Base-by-base conservation (phyloP, 129 eudicot species). In the Cynara cardunculus region DNA sequence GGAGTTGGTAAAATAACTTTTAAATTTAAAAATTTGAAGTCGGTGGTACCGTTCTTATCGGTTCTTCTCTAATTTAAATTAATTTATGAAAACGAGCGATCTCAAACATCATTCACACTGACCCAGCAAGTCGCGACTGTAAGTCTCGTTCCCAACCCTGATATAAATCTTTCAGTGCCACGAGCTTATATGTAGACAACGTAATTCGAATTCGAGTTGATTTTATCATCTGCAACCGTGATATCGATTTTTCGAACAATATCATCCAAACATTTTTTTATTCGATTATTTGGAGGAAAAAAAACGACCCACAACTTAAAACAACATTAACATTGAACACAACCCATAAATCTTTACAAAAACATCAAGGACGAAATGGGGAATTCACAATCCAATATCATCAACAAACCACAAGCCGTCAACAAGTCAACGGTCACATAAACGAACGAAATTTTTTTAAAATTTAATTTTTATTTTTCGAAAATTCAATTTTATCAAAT, bases 331-430 rank as follows among this genome's bases (percentile, higher is more conserved):
- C 7, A 56, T 56, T n/a, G 25, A 56, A 56, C 10, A 56, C 65
- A 56, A 56, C 65, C 22, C 65, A 56, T 24, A 56, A 18, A 56
- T 56, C 65, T 56, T 56, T 56, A 56, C 65, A 56, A 56, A 56
- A 53, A 53, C 62, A 56, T n/a, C 22, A 56, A 0, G 24, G 25
- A 56, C 65, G 24, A 56, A 56, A 56, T n/a, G 2, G 65, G 7
- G 65, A 56, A 56, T 56, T 56, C 65, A 56, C 65, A 56, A 56
- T 56, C 24, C 65, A 69, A 73, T 84, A 64, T 73, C 76, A 74
- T 14, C 19, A 11, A 84, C 74, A 5, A 41, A 22, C 28, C 34
- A 49, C 68, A 46, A 75, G 68, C 74, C 10, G 21, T 28, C 25
- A 69, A 71, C 24, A 73, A 13, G 41, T 18, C 62, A 79, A 65